A percentile compares a stretch with the other conserved stretches of the same genome.
These are phyloP conservation scores for Micractinium conductrix DNA, from an alignment of 139 green algal species.

Conservation along the genomic window DNA sequence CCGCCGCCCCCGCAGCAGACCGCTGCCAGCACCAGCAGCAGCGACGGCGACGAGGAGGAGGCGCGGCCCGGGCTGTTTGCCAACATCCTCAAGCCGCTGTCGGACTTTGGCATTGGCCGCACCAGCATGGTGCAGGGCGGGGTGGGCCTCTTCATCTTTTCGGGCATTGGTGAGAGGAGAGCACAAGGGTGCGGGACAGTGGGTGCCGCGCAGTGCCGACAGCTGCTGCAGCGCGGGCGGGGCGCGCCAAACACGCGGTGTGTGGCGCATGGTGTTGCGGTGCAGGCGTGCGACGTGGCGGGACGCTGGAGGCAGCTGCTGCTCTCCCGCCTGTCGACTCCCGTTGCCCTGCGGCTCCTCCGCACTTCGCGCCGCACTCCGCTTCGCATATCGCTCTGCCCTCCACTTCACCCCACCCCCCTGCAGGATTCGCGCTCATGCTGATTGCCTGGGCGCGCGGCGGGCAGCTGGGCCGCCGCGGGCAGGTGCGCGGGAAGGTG, in stretches of 20 bases:
- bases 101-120: slow-evolving; percentile 87
- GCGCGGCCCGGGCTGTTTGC: slow-evolving; percentile 41
- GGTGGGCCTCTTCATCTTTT: slow-evolving; percentile 86
- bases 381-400: too few species aligned
- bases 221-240: too few species aligned
- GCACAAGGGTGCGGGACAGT: neutral
- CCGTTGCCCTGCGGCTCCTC: too few species aligned
- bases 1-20: neutral
- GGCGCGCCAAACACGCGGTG: too few species aligned
- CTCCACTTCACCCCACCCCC: neutral
- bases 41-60: neutral
- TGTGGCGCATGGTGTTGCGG: too few species aligned
- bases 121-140: slow-evolving; percentile 79
- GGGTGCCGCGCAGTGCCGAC: too few species aligned
- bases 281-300: too few species aligned
- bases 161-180: slow-evolving; percentile 63
- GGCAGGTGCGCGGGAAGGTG: slow-evolving; percentile 3
- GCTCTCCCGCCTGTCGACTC: too few species aligned
- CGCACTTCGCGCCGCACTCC: too few species aligned
- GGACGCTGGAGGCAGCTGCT: too few species aligned
- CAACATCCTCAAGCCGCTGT: slow-evolving; percentile 68
- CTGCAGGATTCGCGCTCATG: slow-evolving; percentile 56
- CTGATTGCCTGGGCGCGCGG: slow-evolving; percentile 65
- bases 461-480: slow-evolving; percentile 50
- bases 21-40: neutral